Evolutionary conservation across 2,329 filamentous ascomycete genomes (phyloP).

Genomic region (Pestalotiopsis sp.): DNA sequence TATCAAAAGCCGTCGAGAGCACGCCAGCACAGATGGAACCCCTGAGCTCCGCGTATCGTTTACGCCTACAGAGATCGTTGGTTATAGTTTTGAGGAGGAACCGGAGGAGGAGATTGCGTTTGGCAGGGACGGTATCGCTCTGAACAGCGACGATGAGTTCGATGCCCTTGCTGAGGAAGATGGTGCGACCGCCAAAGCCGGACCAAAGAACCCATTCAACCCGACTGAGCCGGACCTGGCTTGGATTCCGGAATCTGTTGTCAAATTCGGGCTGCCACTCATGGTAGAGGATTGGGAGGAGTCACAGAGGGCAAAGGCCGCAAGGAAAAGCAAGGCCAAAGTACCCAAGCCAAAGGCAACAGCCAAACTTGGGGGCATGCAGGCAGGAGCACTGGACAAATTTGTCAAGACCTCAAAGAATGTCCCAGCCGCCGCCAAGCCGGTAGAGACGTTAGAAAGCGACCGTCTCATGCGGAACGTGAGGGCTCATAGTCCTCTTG

Average conservation of each 20-base stretch:
- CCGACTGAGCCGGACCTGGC: constrained; percentile 66
- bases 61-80: constrained; percentile 75
- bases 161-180: constrained; percentile 38
- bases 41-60: constrained; percentile 81
- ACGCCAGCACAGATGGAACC: constrained; percentile 74
- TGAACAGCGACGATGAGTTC: constrained; percentile 70
- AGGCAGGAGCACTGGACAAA: constrained; percentile 39
- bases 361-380: constrained; percentile 25
- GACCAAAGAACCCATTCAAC: constrained; percentile 56
- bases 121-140: constrained; percentile 57
- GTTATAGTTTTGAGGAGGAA: constrained; percentile 75
- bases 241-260: constrained; percentile 71
- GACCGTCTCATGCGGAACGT: constrained; percentile 8
- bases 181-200: constrained; percentile 24
- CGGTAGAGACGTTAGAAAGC: neutral
- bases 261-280: constrained; percentile 66
- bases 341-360: constrained; percentile 24
- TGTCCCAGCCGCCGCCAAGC: constrained; percentile 15
- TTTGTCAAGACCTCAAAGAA: constrained; percentile 46
- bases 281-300: constrained; percentile 68
- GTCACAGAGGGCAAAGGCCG: constrained; percentile 34
- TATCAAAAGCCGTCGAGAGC: constrained; percentile 69
- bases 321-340: constrained; percentile 27
- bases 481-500: constrained; percentile 9
- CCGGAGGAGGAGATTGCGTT: constrained; percentile 60